Conservation (phyloP, 331 rosid genomes). For the Quercus tomentella region DNA sequence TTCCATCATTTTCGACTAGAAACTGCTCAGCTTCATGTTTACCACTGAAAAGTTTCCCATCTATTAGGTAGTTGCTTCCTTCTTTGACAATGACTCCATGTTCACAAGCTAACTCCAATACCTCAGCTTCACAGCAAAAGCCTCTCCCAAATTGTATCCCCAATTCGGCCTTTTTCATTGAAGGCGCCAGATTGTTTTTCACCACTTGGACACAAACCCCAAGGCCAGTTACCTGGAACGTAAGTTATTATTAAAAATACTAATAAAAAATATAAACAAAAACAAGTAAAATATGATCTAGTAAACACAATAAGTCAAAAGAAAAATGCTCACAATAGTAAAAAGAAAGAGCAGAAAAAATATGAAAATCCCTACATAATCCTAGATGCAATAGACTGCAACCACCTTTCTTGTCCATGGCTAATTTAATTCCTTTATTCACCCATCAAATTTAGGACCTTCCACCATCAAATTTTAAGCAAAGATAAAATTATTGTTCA, state of each 20-base stretch:
- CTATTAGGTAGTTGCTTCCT: constrained; percentile 51
- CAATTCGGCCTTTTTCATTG: constrained; percentile 60
- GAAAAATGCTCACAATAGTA: not conserved
- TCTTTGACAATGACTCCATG: constrained; percentile 52
- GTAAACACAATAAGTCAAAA: not conserved
- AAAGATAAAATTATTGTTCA: not conserved
- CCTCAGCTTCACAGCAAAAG: constrained; percentile 61
- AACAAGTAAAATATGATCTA: not conserved
- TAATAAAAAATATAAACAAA: constrained; percentile 7
- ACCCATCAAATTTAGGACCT: not conserved
- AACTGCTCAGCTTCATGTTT: constrained; percentile 45
- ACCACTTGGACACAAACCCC: constrained; percentile 54
- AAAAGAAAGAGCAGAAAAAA: not conserved
- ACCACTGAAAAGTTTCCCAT: constrained; percentile 36
- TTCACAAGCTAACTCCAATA: constrained; percentile 75
- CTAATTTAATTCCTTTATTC: not conserved
- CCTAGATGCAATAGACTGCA: not conserved
- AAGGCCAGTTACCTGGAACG: constrained; percentile 62
- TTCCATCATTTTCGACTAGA: constrained; percentile 38
- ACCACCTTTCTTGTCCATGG: not conserved
- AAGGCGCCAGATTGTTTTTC: constrained; percentile 77
- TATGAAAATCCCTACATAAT: not conserved
- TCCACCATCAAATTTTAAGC: not conserved
- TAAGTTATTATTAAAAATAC: not conserved
- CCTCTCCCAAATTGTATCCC: constrained; percentile 77